Base-by-base conservation (phyloP, 345 rosid genomes). In the Dipteronia dyeriana region DNA sequence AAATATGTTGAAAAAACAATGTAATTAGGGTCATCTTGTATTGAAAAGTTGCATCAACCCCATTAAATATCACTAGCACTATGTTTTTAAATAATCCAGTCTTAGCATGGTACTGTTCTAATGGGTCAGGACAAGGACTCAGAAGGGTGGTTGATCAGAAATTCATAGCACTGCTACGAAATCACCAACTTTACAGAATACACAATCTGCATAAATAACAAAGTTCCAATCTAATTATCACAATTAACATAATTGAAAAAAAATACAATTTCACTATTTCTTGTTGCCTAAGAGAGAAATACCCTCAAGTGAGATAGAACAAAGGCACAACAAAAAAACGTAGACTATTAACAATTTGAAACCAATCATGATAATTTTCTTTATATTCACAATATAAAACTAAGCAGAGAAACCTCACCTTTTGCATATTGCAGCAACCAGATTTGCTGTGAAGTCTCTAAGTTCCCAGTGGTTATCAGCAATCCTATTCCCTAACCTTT, bases 381-480 rank as follows among this genome's bases (percentile, higher is more conserved):
- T 82, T 51, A 73, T 3, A 51, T 64, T 68, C 39, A 75, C 29
- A 53, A 61, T 20, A 75, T 47, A 39, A 73, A 66, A 70, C 74
- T 67, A 75, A 79, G 64, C 2, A 43, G 75, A 82, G 68, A 79
- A 79, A 47, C 77, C 56, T 81, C 76, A 94, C 99, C 94, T 94
- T 91, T 91, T 94, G 88, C 98, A 96, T 82, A 96, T 94, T 53
- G 85, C 68, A 74, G 98, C 91, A 84, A 92, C 95, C 67, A 96
- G 77, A 68, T 85, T 90, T 57, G 98, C 95, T 0, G 98, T 83
- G 85, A 90, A 96, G 84, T 92, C 93, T 85, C 99, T 87, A 63
- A 96, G 97, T 71, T 94, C 97, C 99, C 99, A 96, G 83, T 96
- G 98, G 86, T 96, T 91, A 86, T 94, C 98, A 1, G 94, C 82